These are phyloP conservation scores for Trichoderma sp. DNA, from an alignment of 2,329 filamentous ascomycete species.

Conservation along the genomic window DNA sequence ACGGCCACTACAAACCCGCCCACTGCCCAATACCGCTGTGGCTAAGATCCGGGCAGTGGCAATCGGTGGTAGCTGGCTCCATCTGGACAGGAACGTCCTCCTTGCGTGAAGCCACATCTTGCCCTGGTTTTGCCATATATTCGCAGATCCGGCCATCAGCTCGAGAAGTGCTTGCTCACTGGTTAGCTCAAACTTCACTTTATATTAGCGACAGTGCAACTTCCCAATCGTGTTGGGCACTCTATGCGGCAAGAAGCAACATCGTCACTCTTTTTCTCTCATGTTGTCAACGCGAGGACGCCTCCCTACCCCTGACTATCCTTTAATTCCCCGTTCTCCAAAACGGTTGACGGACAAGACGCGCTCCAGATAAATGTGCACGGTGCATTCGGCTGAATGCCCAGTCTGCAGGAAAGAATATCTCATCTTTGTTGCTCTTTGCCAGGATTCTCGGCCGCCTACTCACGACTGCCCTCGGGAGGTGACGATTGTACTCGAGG, in stretches of 20 bases:
- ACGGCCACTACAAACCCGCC: conserved; percentile 13
- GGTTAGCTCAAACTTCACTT: background rate
- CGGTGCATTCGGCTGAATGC: conserved; percentile 58
- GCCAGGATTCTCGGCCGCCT: conserved; percentile 53
- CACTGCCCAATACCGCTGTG: conserved; percentile 16
- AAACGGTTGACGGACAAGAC: conserved; percentile 28
- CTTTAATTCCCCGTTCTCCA: conserved; percentile 26
- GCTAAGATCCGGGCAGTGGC: conserved; percentile 23
- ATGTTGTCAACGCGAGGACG: conserved; percentile 23
- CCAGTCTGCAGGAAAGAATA: conserved; percentile 62
- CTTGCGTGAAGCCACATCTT: conserved; percentile 17
- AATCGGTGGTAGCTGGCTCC: conserved; percentile 20
- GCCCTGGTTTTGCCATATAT: conserved; percentile 10
- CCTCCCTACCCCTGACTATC: conserved; percentile 27
- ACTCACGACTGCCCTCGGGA: conserved; percentile 51
- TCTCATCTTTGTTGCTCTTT: conserved; percentile 60
- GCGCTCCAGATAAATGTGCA: conserved; percentile 57
- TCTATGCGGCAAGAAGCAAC: conserved; percentile 20
- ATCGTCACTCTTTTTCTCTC: conserved; percentile 29
- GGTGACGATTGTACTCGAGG: conserved; percentile 41
- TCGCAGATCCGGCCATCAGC: conserved; percentile 3
- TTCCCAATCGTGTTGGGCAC: background rate
- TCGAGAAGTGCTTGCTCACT: background rate
- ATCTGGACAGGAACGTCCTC: conserved; percentile 20
- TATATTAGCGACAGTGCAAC: background rate